Base-by-base conservation (phyloP, 805 yeast species). In the Candida taoyuanica region DNA sequence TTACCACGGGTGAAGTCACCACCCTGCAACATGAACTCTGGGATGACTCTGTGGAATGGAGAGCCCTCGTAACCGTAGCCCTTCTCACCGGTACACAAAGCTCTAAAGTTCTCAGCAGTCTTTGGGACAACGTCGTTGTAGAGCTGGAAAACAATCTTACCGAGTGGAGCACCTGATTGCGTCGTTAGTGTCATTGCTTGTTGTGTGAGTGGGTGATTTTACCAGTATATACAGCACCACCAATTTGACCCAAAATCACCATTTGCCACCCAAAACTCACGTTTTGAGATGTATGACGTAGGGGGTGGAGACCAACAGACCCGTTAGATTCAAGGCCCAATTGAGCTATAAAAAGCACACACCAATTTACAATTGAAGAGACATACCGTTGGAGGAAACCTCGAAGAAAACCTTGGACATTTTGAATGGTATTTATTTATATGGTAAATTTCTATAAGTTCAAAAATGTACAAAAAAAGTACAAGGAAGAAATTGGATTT, bases 1-100 rank as follows among this genome's bases (percentile, higher is more conserved):
- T 88, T 84, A 68, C 86, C 87, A 69, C 74, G 71, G 65, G 93
- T 84, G 78, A 85, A 83, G 68, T 85, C 95, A 75, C 94, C 94
- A 69, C 94, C 98, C 76, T 93, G 98, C 65, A 93, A 76, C 98
- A 91, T 91, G 78, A 93, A 93, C 68, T 85, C 82, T 59, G 96
- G 96, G 59, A 88, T 88, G 50, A 89, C 95, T 73, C 96, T 83
- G 86, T 89, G 97, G 93, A 91, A 89, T 56, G 81, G 72, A 44
- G 96, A 87, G 58, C 77, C 79, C 76, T 43, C 81, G 80, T 85
- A 91, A 55, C 97, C 98, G 64, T 73, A 86, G 46, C 97, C 98
- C 76, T 87, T 84, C 74, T 88, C 96, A 60, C 97, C 97, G 49
- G 97, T 88, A 65, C 83, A 73, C 59, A 89, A 75, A 47, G 95